A percentile compares a stretch with the other conserved stretches of the same genome.
These are phyloP conservation scores for Aquanectria penicillioides DNA, from an alignment of 2,329 filamentous ascomycete species.

Conservation along the genomic window DNA sequence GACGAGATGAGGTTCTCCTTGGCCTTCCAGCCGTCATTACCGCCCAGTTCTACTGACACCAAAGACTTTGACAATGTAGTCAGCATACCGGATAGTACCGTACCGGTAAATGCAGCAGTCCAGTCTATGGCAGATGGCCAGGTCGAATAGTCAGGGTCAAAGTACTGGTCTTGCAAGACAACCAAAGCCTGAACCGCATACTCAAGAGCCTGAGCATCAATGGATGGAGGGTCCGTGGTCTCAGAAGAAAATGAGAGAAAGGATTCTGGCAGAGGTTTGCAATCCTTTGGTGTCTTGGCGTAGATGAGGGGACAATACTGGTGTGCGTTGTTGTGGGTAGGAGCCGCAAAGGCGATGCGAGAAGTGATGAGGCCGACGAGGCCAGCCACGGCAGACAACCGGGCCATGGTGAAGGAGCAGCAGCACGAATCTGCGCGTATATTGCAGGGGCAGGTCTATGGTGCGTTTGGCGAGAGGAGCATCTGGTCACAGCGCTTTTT, in stretches of 20 bases:
- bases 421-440: background rate
- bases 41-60: slow-evolving; percentile 46
- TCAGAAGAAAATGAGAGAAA: slow-evolving; percentile 34
- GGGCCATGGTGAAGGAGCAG: slow-evolving; percentile 22
- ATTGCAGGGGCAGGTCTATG: background rate
- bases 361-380: slow-evolving; percentile 14
- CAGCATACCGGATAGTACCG: slow-evolving; percentile 79
- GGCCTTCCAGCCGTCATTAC: slow-evolving; percentile 55
- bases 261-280: slow-evolving; percentile 32
- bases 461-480: background rate
- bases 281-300: slow-evolving; percentile 25
- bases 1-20: slow-evolving; percentile 83
- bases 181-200: slow-evolving; percentile 72
- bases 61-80: slow-evolving; percentile 74
- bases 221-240: slow-evolving; percentile 1
- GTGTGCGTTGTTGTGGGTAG: slow-evolving; percentile 15
- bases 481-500: slow-evolving; percentile 12
- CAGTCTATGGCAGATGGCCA: slow-evolving; percentile 93
- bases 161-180: slow-evolving; percentile 82
- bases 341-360: slow-evolving; percentile 25
- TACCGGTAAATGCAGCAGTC: slow-evolving; percentile 88
- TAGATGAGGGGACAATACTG: slow-evolving; percentile 40
- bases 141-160: slow-evolving; percentile 78
- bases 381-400: slow-evolving; percentile 24
- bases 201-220: slow-evolving; percentile 49